Conservation (phyloP, 2,329 filamentous ascomycete genomes). For the Ceratocystis smalleyi region DNA sequence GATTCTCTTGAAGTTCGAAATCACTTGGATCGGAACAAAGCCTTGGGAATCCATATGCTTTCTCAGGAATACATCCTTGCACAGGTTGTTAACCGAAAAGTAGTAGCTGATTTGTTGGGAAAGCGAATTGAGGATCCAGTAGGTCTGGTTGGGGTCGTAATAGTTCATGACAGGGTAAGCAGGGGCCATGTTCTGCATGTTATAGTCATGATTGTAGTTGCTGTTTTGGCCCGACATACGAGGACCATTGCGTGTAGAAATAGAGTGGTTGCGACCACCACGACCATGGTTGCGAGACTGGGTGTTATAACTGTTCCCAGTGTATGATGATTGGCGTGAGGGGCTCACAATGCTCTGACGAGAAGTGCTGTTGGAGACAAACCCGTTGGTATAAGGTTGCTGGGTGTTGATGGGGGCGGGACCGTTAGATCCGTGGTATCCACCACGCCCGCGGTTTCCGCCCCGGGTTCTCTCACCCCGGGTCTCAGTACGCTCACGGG, state of each 20-base stretch:
- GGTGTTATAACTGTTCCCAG: conserved; percentile 12
- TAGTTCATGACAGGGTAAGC: conserved; percentile 21
- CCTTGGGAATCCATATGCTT: conserved; percentile 91
- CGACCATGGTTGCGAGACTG: conserved; percentile 13
- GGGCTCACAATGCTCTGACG: conserved; percentile 16
- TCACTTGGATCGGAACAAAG: conserved; percentile 65
- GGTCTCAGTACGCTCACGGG: conserved; percentile 23
- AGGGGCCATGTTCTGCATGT: conserved; percentile 27
- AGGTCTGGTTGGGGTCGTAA: conserved; percentile 13
- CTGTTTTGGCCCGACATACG: conserved; percentile 16
- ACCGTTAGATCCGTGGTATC: conserved; percentile 25
- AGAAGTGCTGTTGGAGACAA: conserved; percentile 7
- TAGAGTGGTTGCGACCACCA: conserved; percentile 24
- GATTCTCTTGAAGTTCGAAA: conserved; percentile 77
- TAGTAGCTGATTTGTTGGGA: conserved; percentile 66
- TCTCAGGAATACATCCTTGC: conserved; percentile 81
- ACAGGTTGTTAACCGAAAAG: conserved; percentile 88
- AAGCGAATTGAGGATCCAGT: conserved; percentile 29
- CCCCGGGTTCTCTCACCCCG: conserved; percentile 31
- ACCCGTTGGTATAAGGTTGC: conserved; percentile 8
- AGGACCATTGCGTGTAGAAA: conserved; percentile 26
- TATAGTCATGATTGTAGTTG: conserved; percentile 25
- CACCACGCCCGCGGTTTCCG: conserved; percentile 32
- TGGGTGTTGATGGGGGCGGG: conserved; percentile 19
- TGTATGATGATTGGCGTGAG: conserved; percentile 14